phyloP scores from a whole-genome alignment of 495 filamentous ascomycete species.

The Chaetomidium leptoderma region DNA sequence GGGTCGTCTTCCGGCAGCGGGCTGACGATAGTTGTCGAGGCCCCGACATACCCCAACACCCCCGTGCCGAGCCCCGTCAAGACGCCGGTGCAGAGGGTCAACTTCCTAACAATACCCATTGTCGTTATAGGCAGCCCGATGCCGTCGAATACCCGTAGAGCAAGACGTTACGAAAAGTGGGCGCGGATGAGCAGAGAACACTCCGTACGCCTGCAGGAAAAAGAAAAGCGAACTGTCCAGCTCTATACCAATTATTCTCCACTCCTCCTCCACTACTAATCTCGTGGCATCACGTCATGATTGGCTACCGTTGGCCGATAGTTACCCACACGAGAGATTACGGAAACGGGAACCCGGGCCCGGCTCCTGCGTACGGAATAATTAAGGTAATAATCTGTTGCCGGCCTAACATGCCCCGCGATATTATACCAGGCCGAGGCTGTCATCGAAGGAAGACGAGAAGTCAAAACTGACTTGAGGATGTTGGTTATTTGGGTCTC shows the following conservation, averaged over 20 bases:
- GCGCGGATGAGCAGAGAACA: too few relatives aligned
- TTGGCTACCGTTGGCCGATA: neutral
- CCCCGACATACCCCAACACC: slow-evolving; percentile 36
- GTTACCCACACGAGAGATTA: neutral
- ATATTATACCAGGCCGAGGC: too few relatives aligned
- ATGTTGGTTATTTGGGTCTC: too few relatives aligned
- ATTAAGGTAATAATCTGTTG: too few relatives aligned
- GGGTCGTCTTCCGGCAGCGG: slow-evolving; percentile 55
- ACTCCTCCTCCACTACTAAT: too few relatives aligned
- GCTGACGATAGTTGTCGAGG: slow-evolving; percentile 35
- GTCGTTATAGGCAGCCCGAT: neutral
- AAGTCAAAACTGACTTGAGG: too few relatives aligned
- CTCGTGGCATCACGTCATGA: neutral
- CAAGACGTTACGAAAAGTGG: neutral
- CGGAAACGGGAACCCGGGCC: neutral
- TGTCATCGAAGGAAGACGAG: too few relatives aligned
- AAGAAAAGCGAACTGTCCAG: too few relatives aligned
- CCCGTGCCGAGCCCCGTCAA: slow-evolving; percentile 33
- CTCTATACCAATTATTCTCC: too few relatives aligned
- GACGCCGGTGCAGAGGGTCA: slow-evolving; percentile 40
- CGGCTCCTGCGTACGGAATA: too few relatives aligned
- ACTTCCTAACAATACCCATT: slow-evolving; percentile 51
- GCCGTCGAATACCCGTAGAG: neutral
- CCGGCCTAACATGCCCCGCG: too few relatives aligned
- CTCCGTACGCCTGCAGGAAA: too few relatives aligned